Evolutionary conservation across 805 yeast species (phyloP), one percentile per base, ranked within the genome.

Genomic region (Sugiyamaella americana): DNA sequence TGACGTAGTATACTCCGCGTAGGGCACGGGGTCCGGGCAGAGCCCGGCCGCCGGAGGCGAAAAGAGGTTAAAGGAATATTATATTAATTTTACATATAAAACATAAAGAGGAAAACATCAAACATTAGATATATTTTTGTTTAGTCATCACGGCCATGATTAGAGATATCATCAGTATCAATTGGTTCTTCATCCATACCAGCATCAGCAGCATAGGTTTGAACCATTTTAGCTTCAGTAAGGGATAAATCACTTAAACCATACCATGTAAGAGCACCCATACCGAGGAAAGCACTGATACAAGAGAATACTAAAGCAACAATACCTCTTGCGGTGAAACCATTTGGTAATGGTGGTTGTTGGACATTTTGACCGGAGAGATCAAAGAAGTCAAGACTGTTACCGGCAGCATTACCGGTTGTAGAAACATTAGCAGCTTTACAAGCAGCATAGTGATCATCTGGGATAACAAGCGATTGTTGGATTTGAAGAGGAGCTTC

Each of bases 241-340:
- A 80, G 72, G 62, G 79, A 76, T 65, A 85, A 74, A 55, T 89
- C 98, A 60, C 87, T 74, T 71, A 85, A 67, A 69, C 98, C 98
- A 68, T 91, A 93, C 65, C 80, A 59, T 41, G 84, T 75, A 60
- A 93, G 86, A 55, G 82, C 75, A 47, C 69, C 71, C 68, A 89
- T 70, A 66, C 98, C 98, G 17, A 87, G 67, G 52, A 87, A 62
- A 61, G 93, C 98, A 42, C 95, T 78, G 57, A 91, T 60, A 73
- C 86, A 78, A 4, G 96, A 87, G 74, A 93, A 91, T 17, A 84
- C 91, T 66, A 93, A 71, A 10, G 98, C 98, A 45, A 91, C 95
- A 63, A 84, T 82, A 72, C 98, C 98, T 63, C 84, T 81, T 48
- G 95, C 86, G 43, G 98, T 91, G 78, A 93, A 93, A 17, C 97